Base-by-base conservation (phyloP, 148 eudicot genomes). In the Camellia japonica region DNA sequence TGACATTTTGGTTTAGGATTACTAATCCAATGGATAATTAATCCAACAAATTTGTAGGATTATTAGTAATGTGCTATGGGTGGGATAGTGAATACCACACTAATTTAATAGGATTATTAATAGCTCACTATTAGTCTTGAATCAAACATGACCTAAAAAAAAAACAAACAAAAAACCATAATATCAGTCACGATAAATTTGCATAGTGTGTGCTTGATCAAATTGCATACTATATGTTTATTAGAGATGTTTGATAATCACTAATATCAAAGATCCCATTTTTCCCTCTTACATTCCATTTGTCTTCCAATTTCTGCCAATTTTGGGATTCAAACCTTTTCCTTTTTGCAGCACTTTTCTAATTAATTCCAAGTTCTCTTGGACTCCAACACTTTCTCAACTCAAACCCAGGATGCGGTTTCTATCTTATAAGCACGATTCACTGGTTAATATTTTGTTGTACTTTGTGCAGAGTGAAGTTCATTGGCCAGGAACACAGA, bases 401-500 rank as follows among this genome's bases (percentile, higher is more conserved):
- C 51, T 20, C 16, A 13, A 62, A 44, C 38, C 55, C 3, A 11
- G n/a, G 19, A n/a, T 65, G 20, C 54, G 65, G 47, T 16, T 4
- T 14, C 18, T 49, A 16, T 76, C 59, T 52, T 38, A n/a, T 56
- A 38, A 65, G 51, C 15, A 7, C 1, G 30, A 60, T 54, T 6
- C 47, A 30, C 51, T 77, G 46, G 18, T 11, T 78, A 30, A 78
- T 80, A 62, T n/a, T 77, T 44, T 76, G 15, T 74, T 41, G 52
- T 13, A 9, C 44, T 71, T 44, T 62, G 79, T 64, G 52, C 91
- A 95, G 99, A 85, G 82, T 71, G 77, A 83, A 78, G 83, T 73
- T 79, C 74, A 83, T 79, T 93, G 99, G 99, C 85, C 80, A 69
- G 82, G 78, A 82, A 90, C 89, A 49, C 92, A 93, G 82, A 78